Conservation (phyloP, 768 basidiomycete species). For the Hortiboletus campestris region DNA sequence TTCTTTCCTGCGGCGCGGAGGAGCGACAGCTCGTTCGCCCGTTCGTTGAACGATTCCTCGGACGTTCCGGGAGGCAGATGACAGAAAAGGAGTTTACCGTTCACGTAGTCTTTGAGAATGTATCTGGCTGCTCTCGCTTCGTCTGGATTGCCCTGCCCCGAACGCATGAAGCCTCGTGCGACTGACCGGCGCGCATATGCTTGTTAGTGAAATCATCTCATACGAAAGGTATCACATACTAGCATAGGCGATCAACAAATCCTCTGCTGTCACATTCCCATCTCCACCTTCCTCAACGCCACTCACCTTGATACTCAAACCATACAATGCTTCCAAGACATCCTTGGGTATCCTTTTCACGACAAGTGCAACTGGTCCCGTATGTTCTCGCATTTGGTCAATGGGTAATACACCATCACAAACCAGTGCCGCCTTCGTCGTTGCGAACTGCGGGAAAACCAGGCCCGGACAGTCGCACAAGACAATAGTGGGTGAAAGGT, state of each 20-base stretch:
- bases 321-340: conserved; percentile 89
- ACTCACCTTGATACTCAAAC: conserved; percentile 66
- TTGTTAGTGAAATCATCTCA: conserved; percentile 7
- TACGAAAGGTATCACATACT: conserved; percentile 52
- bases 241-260: conserved; percentile 87
- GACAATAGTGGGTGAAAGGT: conserved; percentile 81
- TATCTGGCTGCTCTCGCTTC: conserved; percentile 92
- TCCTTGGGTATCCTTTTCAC: conserved; percentile 75
- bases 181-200: conserved; percentile 49
- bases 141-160: conserved; percentile 96
- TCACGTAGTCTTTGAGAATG: conserved; percentile 96
- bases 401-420: conserved; percentile 97
- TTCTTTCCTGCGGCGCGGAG: conserved; percentile 73
- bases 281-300: conserved; percentile 82
- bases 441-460: conserved; percentile 98
- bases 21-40: conserved; percentile 61
- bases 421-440: conserved; percentile 92
- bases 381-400: conserved; percentile 93
- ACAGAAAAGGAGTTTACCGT: conserved; percentile 87
- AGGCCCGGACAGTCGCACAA: conserved; percentile 98
- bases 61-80: conserved; percentile 78
- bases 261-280: conserved; percentile 68
- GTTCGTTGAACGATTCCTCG: conserved; percentile 71
- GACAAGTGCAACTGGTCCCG: conserved; percentile 77
- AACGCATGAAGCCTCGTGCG: conserved; percentile 86